phyloP scores from a whole-genome alignment of 306 rosid genomes.

The Ochetophila trinervis region DNA sequence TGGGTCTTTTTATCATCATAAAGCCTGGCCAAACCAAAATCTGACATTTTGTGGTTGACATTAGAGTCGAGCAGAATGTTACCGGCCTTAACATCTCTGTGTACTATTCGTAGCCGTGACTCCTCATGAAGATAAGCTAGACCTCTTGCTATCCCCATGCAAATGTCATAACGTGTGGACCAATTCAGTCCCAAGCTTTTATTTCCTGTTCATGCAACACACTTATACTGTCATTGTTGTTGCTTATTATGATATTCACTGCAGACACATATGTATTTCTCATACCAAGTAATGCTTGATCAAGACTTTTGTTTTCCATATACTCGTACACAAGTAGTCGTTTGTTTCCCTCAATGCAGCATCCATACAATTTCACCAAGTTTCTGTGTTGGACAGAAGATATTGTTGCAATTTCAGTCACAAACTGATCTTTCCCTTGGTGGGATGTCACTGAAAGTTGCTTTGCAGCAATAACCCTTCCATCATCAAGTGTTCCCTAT shows the following conservation, averaged over 20 bases:
- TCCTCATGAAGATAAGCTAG: slow-evolving; percentile 76
- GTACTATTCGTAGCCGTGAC: slow-evolving; percentile 67
- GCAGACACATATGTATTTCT: background rate
- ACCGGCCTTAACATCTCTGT: slow-evolving; percentile 83
- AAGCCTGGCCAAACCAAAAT: slow-evolving; percentile 78
- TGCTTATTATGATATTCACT: background rate
- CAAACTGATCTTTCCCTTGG: slow-evolving; percentile 80
- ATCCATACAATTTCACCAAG: slow-evolving; percentile 72
- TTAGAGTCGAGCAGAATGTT: slow-evolving; percentile 65
- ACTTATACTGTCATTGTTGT: background rate
- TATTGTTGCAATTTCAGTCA: slow-evolving; percentile 82
- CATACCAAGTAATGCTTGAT: slow-evolving; percentile 83
- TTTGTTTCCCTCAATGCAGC: slow-evolving; percentile 65
- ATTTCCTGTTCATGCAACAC: slow-evolving; percentile 35
- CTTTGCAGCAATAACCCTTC: slow-evolving; percentile 73
- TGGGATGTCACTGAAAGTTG: slow-evolving; percentile 72
- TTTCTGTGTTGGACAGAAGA: slow-evolving; percentile 85
- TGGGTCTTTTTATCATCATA: slow-evolving; percentile 79
- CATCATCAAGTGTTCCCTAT: slow-evolving; percentile 72
- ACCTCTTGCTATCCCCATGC: slow-evolving; percentile 75
- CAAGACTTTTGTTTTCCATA: slow-evolving; percentile 80
- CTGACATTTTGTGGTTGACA: slow-evolving; percentile 70
- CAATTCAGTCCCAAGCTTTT: slow-evolving; percentile 45
- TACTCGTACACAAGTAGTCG: slow-evolving; percentile 78
- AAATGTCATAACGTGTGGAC: slow-evolving; percentile 65